These are phyloP conservation scores for Fusarium vanettenii DNA, from an alignment of 2,329 filamentous ascomycete species.

Conservation along the genomic window DNA sequence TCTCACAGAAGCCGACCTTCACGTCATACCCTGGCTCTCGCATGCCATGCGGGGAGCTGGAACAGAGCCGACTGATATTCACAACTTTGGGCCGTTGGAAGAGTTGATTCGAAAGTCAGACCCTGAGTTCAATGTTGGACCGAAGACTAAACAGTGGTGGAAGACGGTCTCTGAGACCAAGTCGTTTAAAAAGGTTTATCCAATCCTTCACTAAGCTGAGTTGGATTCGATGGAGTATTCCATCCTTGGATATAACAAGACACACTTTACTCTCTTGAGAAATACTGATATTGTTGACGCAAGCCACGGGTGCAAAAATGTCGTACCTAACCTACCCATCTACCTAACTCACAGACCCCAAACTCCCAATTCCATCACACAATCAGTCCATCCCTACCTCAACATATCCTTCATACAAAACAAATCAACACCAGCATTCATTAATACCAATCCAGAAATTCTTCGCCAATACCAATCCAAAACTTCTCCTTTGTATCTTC, in stretches of 20 bases:
- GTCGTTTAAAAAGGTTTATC: neutral
- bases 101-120: conserved; percentile 5
- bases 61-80: neutral
- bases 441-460: neutral
- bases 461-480: neutral
- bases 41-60: conserved; percentile 24
- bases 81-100: conserved; percentile 2
- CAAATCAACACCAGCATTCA: neutral
- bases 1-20: conserved; percentile 31
- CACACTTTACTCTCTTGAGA: neutral
- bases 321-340: no score
- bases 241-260: neutral
- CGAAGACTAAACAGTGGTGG: conserved; percentile 2
- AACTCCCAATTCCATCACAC: neutral
- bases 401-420: neutral
- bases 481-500: neutral
- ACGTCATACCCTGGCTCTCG: conserved; percentile 27
- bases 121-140: neutral
- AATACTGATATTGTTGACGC: neutral
- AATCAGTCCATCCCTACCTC: neutral
- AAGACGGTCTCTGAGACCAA: neutral
- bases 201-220: neutral
- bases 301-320: neutral
- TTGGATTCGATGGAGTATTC: neutral
- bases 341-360: neutral